Conservation (phyloP, 192 early-diverging fungal species). For the Gonapodya prolifera region DNA sequence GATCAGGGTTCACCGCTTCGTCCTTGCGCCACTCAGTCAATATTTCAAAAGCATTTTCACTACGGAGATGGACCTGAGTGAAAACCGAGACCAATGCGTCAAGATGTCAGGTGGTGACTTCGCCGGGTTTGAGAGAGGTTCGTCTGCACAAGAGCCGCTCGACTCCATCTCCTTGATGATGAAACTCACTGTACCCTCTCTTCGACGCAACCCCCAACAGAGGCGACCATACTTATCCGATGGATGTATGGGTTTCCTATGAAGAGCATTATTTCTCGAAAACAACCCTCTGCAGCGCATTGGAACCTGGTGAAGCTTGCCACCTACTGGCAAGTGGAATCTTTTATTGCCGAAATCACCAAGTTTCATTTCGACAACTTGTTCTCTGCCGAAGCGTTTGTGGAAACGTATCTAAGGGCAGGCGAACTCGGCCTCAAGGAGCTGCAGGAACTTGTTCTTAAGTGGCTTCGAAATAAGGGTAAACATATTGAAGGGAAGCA, state of each 20-base stretch:
- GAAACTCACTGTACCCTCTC: neutral
- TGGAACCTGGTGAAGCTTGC: neutral
- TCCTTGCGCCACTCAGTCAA: neutral
- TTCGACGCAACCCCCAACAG: no score
- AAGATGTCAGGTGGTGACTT: neutral
- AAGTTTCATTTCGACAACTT: neutral
- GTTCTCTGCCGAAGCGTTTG: neutral
- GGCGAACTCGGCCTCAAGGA: neutral
- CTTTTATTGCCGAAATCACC: neutral
- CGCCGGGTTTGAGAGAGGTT: neutral
- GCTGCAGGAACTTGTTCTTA: neutral
- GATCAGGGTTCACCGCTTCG: neutral
- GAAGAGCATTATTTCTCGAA: neutral
- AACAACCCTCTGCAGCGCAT: neutral
- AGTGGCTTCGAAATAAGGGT: neutral
- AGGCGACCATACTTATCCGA: neutral
- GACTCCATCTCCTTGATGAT: neutral
- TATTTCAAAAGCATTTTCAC: neutral
- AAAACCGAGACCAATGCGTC: neutral
- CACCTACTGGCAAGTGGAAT: neutral
- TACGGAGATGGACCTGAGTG: neutral
- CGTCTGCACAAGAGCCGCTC: neutral
- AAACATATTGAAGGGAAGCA: neutral
- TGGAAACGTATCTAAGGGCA: neutral
- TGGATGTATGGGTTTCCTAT: neutral